Conservation (phyloP, 1,284 basidiomycete genomes). For the Tranzscheliella williamsii region DNA sequence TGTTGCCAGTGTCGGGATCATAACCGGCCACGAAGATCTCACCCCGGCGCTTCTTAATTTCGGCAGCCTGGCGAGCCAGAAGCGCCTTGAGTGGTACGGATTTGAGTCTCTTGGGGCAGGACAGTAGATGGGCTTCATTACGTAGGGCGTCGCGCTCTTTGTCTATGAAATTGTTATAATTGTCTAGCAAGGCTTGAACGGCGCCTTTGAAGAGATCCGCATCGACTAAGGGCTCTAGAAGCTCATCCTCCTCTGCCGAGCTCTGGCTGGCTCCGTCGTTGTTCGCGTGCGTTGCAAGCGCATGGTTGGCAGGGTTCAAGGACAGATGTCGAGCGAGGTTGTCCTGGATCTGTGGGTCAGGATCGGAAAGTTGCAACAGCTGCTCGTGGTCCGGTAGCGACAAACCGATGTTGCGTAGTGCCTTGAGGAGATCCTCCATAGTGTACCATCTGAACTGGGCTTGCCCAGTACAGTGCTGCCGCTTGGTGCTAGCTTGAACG, state of each 20-base stretch:
- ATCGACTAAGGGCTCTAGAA: conserved; percentile 41
- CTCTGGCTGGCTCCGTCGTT: neutral
- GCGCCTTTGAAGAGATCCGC: conserved; percentile 55
- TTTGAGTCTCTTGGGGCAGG: conserved; percentile 39
- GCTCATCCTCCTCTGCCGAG: conserved; percentile 12
- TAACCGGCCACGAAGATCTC: conserved; percentile 20
- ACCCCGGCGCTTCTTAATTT: conserved; percentile 45
- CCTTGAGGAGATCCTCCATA: conserved; percentile 57
- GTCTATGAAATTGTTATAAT: conserved; percentile 48
- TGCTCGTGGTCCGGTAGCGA: conserved; percentile 47
- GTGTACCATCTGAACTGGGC: no score
- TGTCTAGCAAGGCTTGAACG: conserved; percentile 53
- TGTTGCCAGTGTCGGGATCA: conserved; percentile 18
- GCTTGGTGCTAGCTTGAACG: no score
- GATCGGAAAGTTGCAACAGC: conserved; percentile 52
- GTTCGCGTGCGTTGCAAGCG: neutral
- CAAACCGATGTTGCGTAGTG: conserved; percentile 51
- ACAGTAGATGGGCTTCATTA: conserved; percentile 20
- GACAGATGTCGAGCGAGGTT: conserved; percentile 52
- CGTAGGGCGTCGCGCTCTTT: conserved; percentile 37
- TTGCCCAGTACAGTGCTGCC: no score
- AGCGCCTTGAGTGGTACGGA: conserved; percentile 46
- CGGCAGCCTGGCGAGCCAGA: conserved; percentile 44
- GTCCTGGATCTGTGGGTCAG: conserved; percentile 43
- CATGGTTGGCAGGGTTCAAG: conserved; percentile 31